These are phyloP conservation scores for Hylodesmum podocarpum DNA, from an alignment of 306 rosid genomes.

Conservation along the genomic window DNA sequence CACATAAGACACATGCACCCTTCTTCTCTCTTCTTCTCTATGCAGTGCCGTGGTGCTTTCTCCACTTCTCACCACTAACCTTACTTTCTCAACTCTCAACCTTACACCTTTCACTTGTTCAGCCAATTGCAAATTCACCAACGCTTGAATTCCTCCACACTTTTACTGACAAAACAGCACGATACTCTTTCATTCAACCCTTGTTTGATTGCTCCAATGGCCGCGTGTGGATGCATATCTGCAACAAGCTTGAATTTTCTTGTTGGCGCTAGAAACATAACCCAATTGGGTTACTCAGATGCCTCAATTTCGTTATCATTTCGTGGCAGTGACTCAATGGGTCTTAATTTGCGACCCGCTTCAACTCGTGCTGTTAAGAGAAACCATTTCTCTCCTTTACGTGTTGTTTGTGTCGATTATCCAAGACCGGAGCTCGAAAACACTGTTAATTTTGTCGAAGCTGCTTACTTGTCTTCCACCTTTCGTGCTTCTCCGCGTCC, in stretches of 20 bases:
- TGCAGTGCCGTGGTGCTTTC: constrained; percentile 27
- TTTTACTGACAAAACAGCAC: too few species aligned
- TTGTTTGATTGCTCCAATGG: constrained; percentile 31
- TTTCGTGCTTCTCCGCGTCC: constrained; percentile 74
- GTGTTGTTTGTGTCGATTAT: constrained; percentile 80
- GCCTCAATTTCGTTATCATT: constrained; percentile 49
- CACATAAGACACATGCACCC: too few species aligned
- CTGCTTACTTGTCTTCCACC: constrained; percentile 78
- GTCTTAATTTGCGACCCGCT: constrained; percentile 37
- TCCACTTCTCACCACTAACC: constrained; percentile 16
- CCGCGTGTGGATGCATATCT: constrained; percentile 57
- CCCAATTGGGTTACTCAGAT: constrained; percentile 33
- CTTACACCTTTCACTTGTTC: too few species aligned
- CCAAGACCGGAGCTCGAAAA: constrained; percentile 86
- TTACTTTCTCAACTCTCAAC: too few species aligned
- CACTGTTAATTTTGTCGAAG: constrained; percentile 78
- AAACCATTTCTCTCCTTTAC: constrained; percentile 46
- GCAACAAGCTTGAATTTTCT: constrained; percentile 53
- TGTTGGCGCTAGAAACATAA: constrained; percentile 22
- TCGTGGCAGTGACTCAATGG: constrained; percentile 50
- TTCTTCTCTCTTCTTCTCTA: too few species aligned
- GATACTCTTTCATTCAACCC: not conserved
- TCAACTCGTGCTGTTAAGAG: constrained; percentile 34
- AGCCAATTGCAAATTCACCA: not conserved
- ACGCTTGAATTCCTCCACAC: not conserved